Evolutionary conservation across 1,284 basidiomycete genomes (phyloP).

Genomic region (Leccinum brunneo-olivaceum): DNA sequence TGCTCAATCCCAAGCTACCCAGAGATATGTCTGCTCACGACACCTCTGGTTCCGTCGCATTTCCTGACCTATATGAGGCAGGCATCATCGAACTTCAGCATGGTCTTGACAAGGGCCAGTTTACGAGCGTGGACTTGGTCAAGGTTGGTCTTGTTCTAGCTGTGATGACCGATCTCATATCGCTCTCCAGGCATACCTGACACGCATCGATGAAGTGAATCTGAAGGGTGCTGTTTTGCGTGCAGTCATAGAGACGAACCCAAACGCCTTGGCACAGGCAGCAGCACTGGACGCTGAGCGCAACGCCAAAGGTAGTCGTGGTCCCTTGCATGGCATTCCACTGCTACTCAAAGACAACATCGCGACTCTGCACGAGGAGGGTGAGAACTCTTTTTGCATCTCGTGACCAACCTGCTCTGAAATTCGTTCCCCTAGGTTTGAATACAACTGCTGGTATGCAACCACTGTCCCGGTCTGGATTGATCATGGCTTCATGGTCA

Average conservation of each 20-base stretch:
- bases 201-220: conserved; percentile 68
- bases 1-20: conserved; percentile 6
- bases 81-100: conserved; percentile 26
- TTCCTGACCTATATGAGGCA: conserved; percentile 29
- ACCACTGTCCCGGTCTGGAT: not conserved
- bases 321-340: conserved; percentile 63
- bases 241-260: conserved; percentile 61
- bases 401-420: conserved; percentile 6
- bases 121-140: conserved; percentile 28
- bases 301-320: conserved; percentile 37
- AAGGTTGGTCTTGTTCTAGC: conserved; percentile 17
- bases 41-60: not conserved
- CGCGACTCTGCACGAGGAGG: conserved; percentile 37
- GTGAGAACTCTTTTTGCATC: conserved; percentile 33
- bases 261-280: conserved; percentile 50
- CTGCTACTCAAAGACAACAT: conserved; percentile 42
- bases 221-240: conserved; percentile 50
- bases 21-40: conserved; percentile 11
- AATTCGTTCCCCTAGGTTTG: conserved; percentile 40
- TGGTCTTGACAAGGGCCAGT: conserved; percentile 23
- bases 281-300: conserved; percentile 52
- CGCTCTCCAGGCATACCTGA: conserved; percentile 53
- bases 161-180: not conserved
- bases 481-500: not conserved
- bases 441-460: conserved; percentile 46